These are phyloP conservation scores for Beta lomatogona DNA, from an alignment of 179 eudicot genomes.

Conservation along the genomic window DNA sequence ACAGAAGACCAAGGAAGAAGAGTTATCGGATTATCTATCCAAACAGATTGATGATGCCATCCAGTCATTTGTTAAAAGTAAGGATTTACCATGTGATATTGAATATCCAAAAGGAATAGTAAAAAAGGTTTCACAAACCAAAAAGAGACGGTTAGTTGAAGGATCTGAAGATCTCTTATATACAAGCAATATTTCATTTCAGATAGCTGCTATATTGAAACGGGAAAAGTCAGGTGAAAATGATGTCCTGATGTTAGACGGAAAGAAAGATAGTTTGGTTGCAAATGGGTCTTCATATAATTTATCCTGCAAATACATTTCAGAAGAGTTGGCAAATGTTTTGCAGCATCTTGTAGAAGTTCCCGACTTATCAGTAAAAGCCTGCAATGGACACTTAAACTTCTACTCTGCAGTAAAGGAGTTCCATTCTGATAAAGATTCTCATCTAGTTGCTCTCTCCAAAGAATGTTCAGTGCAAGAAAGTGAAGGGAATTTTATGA, in stretches of 20 bases:
- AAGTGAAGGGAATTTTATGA: slow-evolving; percentile 34
- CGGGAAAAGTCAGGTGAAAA: slow-evolving; percentile 36
- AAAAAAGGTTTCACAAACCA: slow-evolving; percentile 64
- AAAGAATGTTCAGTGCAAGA: slow-evolving; percentile 36
- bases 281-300: slow-evolving; percentile 36
- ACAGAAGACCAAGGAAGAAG: slow-evolving; percentile 48
- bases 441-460: slow-evolving; percentile 25
- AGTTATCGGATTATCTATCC: slow-evolving; percentile 44
- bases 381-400: slow-evolving; percentile 94
- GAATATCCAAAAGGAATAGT: slow-evolving; percentile 69
- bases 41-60: slow-evolving; percentile 57
- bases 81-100: slow-evolving; percentile 45
- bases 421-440: slow-evolving; percentile 30
- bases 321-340: slow-evolving; percentile 53
- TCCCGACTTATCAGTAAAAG: slow-evolving; percentile 52
- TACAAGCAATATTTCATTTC: slow-evolving; percentile 86
- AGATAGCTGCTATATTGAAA: slow-evolving; percentile 65
- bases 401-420: slow-evolving; percentile 56
- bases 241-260: slow-evolving; percentile 25
- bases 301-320: slow-evolving; percentile 56
- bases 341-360: slow-evolving; percentile 44
- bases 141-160: slow-evolving; percentile 61
- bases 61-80: slow-evolving; percentile 41
- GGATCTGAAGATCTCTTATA: slow-evolving; percentile 74
- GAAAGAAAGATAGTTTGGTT: slow-evolving; percentile 26